Evolutionary conservation across 305 asterid genomes (phyloP).

Genomic region (Fraxinus albicans): DNA sequence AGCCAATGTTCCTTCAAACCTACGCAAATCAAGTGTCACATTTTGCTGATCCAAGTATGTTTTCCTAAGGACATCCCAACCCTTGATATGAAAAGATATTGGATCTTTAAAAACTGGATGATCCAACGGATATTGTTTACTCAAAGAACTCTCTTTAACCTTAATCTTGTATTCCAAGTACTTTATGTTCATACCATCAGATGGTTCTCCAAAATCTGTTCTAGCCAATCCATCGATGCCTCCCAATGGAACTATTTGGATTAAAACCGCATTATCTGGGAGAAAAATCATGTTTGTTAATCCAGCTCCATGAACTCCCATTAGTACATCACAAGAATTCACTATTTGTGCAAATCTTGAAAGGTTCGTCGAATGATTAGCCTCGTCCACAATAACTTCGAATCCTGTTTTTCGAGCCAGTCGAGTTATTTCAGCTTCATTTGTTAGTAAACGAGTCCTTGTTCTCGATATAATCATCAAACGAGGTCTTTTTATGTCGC

Average conservation of each 20-base stretch:
- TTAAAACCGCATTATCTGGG: conserved; percentile 56
- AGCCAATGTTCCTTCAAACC: conserved; percentile 44
- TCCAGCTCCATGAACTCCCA: conserved; percentile 86
- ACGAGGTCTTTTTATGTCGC: conserved; percentile 38
- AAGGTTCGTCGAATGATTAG: conserved; percentile 32
- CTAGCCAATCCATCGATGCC: conserved; percentile 48
- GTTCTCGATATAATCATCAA: conserved; percentile 63
- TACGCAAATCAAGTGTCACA: conserved; percentile 53
- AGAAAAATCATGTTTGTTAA: conserved; percentile 74
- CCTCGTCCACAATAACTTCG: conserved; percentile 60
- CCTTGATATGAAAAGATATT: conserved; percentile 37
- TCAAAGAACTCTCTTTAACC: conserved; percentile 53
- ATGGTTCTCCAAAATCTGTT: conserved; percentile 60
- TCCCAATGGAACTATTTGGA: conserved; percentile 68
- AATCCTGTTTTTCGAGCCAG: conserved; percentile 46
- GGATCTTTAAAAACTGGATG: conserved; percentile 59
- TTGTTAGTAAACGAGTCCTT: conserved; percentile 44
- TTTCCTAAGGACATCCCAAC: conserved; percentile 47
- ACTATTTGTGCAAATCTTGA: conserved; percentile 48
- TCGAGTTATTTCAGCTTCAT: conserved; percentile 33
- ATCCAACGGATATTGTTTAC: conserved; percentile 34
- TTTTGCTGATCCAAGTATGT: conserved; percentile 69
- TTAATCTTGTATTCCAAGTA: conserved; percentile 55
- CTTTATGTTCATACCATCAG: conserved; percentile 54
- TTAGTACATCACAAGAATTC: conserved; percentile 67